These are phyloP conservation scores for Claviceps pusilla DNA, from an alignment of 2,329 filamentous ascomycete species.

Conservation along the genomic window DNA sequence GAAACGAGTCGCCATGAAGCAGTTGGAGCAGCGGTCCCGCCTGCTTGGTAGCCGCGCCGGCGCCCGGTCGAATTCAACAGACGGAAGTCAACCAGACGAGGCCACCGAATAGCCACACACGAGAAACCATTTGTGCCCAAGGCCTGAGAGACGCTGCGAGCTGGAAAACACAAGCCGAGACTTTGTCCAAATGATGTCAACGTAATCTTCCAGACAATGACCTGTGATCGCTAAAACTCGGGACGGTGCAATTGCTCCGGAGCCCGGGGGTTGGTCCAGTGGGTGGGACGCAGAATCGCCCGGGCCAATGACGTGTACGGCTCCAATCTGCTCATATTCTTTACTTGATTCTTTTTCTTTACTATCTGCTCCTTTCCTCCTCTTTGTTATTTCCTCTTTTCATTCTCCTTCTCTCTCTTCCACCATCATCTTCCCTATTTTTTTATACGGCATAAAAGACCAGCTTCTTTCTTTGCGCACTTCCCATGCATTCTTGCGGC, in stretches of 20 bases:
- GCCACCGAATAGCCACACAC: too few species aligned
- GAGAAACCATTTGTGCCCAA: too few species aligned
- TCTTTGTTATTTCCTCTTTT: background rate
- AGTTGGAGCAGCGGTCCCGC: background rate
- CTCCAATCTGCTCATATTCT: background rate
- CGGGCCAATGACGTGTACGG: background rate
- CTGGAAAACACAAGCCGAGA: too few species aligned
- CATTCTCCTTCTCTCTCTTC: background rate
- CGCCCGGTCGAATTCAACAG: background rate
- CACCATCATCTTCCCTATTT: background rate
- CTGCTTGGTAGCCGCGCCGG: background rate
- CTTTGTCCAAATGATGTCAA: too few species aligned
- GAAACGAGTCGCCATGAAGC: background rate
- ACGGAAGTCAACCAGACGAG: background rate
- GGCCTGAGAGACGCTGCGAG: too few species aligned
- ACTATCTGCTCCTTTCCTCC: background rate
- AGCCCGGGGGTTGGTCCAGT: background rate
- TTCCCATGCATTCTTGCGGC: background rate
- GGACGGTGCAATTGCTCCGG: conserved; percentile 3
- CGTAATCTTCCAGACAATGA: background rate
- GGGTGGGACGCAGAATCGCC: background rate
- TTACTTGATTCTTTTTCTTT: background rate
- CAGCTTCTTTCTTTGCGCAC: background rate
- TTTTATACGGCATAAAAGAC: background rate
- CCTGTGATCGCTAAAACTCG: background rate